A percentile compares a stretch with the other conserved stretches of the same genome.
Conservation (phyloP, 1,284 basidiomycete species). For the Ceratorhiza oryzae-sativae region DNA sequence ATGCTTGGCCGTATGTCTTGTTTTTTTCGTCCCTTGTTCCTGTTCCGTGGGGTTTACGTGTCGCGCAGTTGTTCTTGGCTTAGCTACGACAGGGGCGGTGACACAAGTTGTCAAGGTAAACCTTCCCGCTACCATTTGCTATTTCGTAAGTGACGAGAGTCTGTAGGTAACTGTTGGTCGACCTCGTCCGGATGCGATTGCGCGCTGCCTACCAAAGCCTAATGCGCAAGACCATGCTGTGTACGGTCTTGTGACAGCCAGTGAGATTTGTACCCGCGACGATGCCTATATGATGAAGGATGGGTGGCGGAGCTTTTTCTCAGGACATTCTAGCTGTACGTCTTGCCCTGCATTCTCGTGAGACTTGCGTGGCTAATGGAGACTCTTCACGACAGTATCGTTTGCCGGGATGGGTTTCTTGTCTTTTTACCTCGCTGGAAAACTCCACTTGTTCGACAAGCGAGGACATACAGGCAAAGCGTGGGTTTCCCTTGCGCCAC, state of each 20-base stretch:
- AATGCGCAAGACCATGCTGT: constrained; percentile 69
- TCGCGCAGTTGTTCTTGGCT: constrained; percentile 69
- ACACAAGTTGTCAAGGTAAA: constrained; percentile 84
- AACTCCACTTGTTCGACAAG: constrained; percentile 88
- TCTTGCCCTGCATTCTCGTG: too few relatives aligned
- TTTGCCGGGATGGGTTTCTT: constrained; percentile 94
- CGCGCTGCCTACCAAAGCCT: constrained; percentile 77
- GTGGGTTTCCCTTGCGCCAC: constrained; percentile 82
- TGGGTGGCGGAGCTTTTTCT: constrained; percentile 94
- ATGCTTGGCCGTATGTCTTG: constrained; percentile 70
- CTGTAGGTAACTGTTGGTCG: constrained; percentile 70
- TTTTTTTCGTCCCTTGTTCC: constrained; percentile 42
- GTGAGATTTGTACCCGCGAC: constrained; percentile 80
- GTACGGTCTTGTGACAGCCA: constrained; percentile 74
- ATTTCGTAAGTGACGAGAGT: too few relatives aligned
- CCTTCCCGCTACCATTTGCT: not conserved
- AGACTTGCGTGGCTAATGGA: too few relatives aligned
- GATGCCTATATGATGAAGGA: constrained; percentile 68
- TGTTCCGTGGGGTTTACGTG: constrained; percentile 42
- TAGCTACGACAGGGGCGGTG: constrained; percentile 77
- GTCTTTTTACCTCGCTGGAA: constrained; percentile 87
- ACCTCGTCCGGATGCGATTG: constrained; percentile 81
- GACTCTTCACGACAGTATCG: too few relatives aligned
- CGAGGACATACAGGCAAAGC: constrained; percentile 83
- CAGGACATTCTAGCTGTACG: constrained; percentile 86